A percentile compares a stretch with the other conserved stretches of the same genome.
Conservation (phyloP, 2,329 filamentous ascomycete species). For the Diaporthe australafricana region DNA sequence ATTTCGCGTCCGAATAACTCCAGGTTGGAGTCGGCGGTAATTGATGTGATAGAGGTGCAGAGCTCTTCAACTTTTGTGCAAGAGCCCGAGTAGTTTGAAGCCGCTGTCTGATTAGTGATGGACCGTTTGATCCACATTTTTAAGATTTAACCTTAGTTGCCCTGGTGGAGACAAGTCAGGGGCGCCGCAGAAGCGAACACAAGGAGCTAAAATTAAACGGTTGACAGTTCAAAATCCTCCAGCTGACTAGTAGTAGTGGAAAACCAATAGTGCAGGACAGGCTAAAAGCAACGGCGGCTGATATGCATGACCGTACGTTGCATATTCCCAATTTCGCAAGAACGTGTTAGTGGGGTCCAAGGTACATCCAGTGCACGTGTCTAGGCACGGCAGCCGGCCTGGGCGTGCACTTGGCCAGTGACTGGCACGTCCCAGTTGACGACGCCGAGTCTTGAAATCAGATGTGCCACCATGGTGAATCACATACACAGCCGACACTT, state of each 20-base stretch:
- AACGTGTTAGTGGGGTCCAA: not conserved
- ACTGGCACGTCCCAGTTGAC: no score
- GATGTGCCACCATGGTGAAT: not conserved
- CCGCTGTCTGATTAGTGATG: no score
- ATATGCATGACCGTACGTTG: not conserved
- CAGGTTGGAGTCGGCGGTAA: no score
- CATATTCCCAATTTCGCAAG: constrained; percentile 15
- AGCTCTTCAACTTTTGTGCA: no score
- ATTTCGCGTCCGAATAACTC: no score
- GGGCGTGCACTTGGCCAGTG: not conserved
- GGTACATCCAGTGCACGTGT: not conserved
- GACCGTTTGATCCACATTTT: not conserved
- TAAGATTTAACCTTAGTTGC: constrained; percentile 6
- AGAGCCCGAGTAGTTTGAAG: not conserved
- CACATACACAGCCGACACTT: not conserved
- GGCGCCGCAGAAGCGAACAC: not conserved
- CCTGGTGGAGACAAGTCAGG: not conserved
- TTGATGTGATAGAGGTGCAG: no score
- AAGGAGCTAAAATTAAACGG: not conserved
- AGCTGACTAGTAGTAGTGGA: not conserved
- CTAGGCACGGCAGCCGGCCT: not conserved
- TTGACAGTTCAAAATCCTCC: not conserved
- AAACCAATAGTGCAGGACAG: not conserved
- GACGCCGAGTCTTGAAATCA: not conserved
- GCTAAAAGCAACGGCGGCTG: not conserved